Base-by-base conservation (phyloP, 257 asterid species). In the Scutellaria baicalensis region DNA sequence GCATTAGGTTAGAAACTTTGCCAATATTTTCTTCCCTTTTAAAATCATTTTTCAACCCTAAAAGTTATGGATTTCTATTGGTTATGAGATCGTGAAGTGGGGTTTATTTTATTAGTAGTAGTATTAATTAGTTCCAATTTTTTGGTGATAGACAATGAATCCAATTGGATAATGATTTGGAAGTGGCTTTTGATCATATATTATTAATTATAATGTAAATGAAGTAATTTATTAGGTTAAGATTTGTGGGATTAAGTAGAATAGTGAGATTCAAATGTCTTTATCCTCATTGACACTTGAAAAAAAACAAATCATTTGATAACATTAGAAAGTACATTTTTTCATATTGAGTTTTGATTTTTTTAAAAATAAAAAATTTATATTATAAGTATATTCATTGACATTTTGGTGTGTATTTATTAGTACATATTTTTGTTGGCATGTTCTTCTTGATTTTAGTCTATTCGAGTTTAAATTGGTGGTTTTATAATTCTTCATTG, bases 171-270 rank as follows among this genome's bases (percentile, higher is more conserved):
- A 14, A 13, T 18, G 35, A 59, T 18, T 8, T 5, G 0, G 36
- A 42, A 49, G 55, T n/a, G 18, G n/a, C 20, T 55, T 75, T 47
- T 47, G 16, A 18, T n/a, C 4, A 43, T 33, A 9, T 16, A n/a
- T n/a, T n/a, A n/a, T n/a, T n/a, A n/a, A n/a, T n/a, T n/a, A 45
- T 17, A 6, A 56, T 44, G 74, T 27, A 27, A 2, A 27, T 51
- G 8, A 69, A 71, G 59, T 42, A 23, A 40, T 71, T 66, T 71
- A 66, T 65, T 40, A 58, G 69, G 77, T 70, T 64, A n/a, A 77
- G 31, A 33, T n/a, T 58, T 48, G 72, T 74, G 73, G 80, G 77
- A 18, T 74, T 69, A 59, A 74, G 78, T 71, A 59, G 60, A 66
- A 66, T 55, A 70, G 80, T 66, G 27, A 69, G 51, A 38, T 23